Evolutionary conservation across 805 yeast genomes (phyloP).

Genomic region (Groenewaldozyma tartarivorans): DNA sequence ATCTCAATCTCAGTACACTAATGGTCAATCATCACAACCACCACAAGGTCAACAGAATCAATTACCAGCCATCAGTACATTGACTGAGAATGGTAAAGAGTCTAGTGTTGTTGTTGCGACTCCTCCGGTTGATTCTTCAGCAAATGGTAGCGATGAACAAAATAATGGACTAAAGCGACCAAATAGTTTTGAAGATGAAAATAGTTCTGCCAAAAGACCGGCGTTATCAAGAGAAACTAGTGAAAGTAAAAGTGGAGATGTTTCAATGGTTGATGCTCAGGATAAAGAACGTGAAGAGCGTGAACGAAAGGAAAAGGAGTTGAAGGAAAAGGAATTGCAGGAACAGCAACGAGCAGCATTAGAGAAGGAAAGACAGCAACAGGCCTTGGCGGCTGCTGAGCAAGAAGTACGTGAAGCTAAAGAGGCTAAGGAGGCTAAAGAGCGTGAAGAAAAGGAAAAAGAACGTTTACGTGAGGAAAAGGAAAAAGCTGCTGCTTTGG

Average conservation of each 20-base stretch:
- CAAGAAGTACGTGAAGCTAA: no score
- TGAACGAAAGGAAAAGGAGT: no score
- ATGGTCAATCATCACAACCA: constrained; percentile 1
- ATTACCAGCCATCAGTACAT: constrained; percentile 1
- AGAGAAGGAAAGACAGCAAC: no score
- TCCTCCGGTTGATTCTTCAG: neutral
- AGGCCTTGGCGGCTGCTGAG: no score
- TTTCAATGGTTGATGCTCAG: no score
- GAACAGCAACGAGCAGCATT: no score
- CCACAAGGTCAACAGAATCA: constrained; percentile 3
- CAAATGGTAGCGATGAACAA: neutral
- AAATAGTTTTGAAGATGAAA: neutral
- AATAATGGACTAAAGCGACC: constrained; percentile 1
- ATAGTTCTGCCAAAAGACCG: neutral
- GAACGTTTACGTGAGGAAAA: constrained; percentile 6
- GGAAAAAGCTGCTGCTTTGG: neutral
- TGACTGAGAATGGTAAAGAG: neutral
- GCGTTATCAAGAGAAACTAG: no score
- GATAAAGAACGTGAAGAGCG: no score
- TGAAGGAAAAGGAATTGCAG: no score
- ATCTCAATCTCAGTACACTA: neutral
- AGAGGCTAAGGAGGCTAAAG: no score
- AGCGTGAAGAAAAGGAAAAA: neutral
- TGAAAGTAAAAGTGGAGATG: no score
- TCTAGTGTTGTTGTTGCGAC: neutral